Conservation (phyloP, 495 filamentous ascomycete species). For the Elaphomyces granulatus region DNA sequence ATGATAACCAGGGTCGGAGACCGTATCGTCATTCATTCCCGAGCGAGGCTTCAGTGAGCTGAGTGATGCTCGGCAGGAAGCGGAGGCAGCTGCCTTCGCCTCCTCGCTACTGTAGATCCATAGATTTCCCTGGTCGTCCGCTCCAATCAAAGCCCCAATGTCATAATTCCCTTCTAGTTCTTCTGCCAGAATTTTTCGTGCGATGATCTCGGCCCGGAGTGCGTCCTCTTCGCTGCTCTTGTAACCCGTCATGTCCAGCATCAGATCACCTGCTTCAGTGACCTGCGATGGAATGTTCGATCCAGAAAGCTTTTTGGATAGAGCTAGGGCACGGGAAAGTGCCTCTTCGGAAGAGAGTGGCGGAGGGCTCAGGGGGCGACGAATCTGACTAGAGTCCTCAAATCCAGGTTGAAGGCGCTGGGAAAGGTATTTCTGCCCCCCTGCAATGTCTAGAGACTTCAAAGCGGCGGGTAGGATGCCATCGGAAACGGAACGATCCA, state of each 20-base stretch:
- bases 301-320: conserved; percentile 73
- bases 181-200: conserved; percentile 88
- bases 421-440: neutral
- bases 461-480: conserved; percentile 23
- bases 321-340: conserved; percentile 62
- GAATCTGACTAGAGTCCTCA: conserved; percentile 7
- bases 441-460: conserved; percentile 2
- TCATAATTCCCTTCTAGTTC: conserved; percentile 93
- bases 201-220: conserved; percentile 77
- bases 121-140: conserved; percentile 87
- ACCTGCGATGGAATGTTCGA: conserved; percentile 89
- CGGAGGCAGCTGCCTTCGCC: conserved; percentile 63
- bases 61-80: conserved; percentile 32
- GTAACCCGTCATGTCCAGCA: conserved; percentile 96
- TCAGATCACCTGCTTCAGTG: conserved; percentile 86
- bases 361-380: conserved; percentile 59
- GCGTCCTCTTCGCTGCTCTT: conserved; percentile 88
- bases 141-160: conserved; percentile 86
- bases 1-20: conserved; percentile 88
- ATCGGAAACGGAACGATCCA: conserved; percentile 41
- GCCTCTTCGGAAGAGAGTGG: conserved; percentile 62
- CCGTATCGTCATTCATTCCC: conserved; percentile 58
- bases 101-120: conserved; percentile 99
- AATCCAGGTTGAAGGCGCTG: conserved; percentile 3
- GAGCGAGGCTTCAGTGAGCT: conserved; percentile 38